Conservation (phyloP, 1,284 basidiomycete species). For the Xanthoconium separans region DNA sequence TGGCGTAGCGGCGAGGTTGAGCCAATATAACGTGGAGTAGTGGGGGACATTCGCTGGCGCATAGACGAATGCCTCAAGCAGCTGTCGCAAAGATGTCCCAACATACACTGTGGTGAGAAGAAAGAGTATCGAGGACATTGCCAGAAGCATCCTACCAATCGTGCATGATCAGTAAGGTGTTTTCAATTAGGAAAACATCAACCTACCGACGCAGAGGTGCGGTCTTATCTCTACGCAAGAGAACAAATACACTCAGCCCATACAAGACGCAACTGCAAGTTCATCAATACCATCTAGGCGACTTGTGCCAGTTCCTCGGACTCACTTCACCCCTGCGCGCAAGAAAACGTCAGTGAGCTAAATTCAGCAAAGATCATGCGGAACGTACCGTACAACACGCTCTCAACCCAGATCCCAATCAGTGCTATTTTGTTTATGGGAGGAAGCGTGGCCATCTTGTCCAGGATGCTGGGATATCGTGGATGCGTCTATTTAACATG, state of each 20-base stretch:
- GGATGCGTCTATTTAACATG: neutral
- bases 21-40: conserved; percentile 2
- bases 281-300: neutral
- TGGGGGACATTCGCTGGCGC: neutral
- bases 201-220: neutral
- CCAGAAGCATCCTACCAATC: neutral
- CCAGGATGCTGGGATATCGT: neutral
- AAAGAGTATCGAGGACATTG: neutral
- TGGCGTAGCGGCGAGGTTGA: neutral
- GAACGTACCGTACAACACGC: conserved; percentile 10
- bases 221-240: neutral
- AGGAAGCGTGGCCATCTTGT: neutral
- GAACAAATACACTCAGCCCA: neutral
- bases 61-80: conserved; percentile 2
- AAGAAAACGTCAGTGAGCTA: neutral
- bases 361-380: neutral
- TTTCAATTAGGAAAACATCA: neutral
- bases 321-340: neutral
- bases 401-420: conserved; percentile 5
- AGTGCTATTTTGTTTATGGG: conserved; percentile 1
- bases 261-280: neutral
- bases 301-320: neutral
- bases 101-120: neutral
- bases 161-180: too few species aligned
- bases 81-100: neutral